Evolutionary conservation across 139 green algal species (phyloP).

Genomic region (Pleodorina starrii): DNA sequence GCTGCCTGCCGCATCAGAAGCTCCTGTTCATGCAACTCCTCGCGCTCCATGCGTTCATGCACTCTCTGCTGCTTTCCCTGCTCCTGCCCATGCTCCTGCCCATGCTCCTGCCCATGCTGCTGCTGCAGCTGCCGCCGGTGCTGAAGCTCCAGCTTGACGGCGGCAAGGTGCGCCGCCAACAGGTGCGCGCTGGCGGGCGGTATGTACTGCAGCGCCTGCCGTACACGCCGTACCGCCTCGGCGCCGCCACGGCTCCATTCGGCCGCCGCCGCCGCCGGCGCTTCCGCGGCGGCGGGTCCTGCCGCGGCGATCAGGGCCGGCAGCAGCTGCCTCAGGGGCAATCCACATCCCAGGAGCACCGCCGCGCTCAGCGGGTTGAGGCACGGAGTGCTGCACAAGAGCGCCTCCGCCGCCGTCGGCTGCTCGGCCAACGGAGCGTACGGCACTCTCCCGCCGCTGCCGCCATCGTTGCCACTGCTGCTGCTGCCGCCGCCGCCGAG

Average conservation of each 20-base stretch:
- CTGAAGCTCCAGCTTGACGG: background rate
- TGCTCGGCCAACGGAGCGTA: slow-evolving; percentile 10
- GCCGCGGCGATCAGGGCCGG: background rate
- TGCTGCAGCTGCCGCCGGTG: background rate
- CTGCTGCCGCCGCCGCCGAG: background rate
- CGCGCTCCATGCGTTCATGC: too few species aligned
- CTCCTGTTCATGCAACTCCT: too few species aligned
- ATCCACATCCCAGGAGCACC: background rate
- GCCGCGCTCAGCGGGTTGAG: slow-evolving; percentile 40
- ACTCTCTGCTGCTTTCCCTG: background rate
- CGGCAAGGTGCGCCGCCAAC: slow-evolving; percentile 11
- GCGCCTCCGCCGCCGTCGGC: background rate
- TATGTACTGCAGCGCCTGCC: background rate
- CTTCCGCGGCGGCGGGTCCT: background rate
- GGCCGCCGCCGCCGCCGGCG: background rate
- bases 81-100: background rate
- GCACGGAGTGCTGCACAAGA: slow-evolving; percentile 12
- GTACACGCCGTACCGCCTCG: background rate
- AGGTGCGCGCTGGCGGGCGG: background rate
- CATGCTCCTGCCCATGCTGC: background rate
- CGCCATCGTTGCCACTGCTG: background rate
- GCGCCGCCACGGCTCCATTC: background rate
- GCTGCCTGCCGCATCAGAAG: too few species aligned
- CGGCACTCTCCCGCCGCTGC: background rate
- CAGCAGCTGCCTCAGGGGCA: slow-evolving; percentile 7